Evolutionary conservation across 179 eudicot genomes (phyloP).

Genomic region (Vitellaria paradoxa): DNA sequence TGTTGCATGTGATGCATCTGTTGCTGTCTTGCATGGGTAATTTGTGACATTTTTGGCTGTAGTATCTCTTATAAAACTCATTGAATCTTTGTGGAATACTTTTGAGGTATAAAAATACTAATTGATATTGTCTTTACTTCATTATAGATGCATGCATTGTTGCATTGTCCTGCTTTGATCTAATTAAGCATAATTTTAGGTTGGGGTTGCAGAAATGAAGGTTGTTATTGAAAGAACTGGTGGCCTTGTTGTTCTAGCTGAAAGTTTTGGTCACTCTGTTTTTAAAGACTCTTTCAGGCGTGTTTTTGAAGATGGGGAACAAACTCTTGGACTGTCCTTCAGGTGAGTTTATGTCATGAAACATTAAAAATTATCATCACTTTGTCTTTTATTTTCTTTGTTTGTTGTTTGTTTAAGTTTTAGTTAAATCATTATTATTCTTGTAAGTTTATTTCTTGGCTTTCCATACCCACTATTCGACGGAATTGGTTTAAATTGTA

Average conservation of each 20-base stretch:
- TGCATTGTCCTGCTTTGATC: neutral
- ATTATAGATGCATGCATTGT: neutral
- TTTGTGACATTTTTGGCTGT: neutral
- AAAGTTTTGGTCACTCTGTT: slow-evolving; percentile 97
- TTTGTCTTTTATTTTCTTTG: neutral
- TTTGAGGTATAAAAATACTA: too few species aligned
- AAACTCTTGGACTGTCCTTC: slow-evolving; percentile 82
- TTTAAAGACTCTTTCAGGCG: slow-evolving; percentile 93
- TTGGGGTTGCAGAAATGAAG: slow-evolving; percentile 99
- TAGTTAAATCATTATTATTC: neutral
- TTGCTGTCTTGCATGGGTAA: neutral
- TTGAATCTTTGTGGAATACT: too few species aligned
- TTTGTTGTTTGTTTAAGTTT: neutral
- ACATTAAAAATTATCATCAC: neutral
- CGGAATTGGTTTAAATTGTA: neutral
- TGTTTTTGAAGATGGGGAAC: slow-evolving; percentile 80
- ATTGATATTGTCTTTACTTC: neutral
- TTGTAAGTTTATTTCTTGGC: neutral
- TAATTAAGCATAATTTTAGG: slow-evolving; percentile 38
- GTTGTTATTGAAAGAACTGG: slow-evolving; percentile 94
- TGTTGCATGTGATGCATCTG: neutral
- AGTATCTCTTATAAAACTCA: neutral
- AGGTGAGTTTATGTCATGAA: slow-evolving; percentile 55
- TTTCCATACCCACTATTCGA: neutral
- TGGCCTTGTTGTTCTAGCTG: slow-evolving; percentile 91